A percentile compares a stretch with the other conserved stretches of the same genome.
Conservation (phyloP, 139 green algal species). For the Haematococcus lacustris region DNA sequence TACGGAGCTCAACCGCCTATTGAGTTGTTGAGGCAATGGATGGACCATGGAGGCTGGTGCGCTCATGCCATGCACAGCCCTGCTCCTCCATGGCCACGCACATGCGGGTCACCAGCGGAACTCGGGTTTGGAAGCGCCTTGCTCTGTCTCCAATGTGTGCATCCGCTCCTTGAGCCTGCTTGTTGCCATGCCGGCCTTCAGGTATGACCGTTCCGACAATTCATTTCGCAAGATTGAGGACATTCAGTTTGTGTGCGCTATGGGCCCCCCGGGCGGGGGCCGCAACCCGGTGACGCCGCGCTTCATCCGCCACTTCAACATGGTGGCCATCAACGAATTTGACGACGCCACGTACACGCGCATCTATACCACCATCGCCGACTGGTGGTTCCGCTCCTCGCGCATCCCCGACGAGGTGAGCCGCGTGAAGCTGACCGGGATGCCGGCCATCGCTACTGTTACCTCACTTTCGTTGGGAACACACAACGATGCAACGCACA, state of each 20-base stretch:
- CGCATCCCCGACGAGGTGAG: neutral
- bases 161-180: too few relatives aligned
- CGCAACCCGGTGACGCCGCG: slow-evolving; percentile 59
- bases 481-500: too few relatives aligned
- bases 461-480: too few relatives aligned
- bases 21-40: slow-evolving; percentile 72
- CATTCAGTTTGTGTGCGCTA: slow-evolving; percentile 65
- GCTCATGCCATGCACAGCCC: too few relatives aligned
- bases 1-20: slow-evolving; percentile 77
- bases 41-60: slow-evolving; percentile 76
- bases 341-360: slow-evolving; percentile 48
- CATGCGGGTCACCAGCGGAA: too few relatives aligned
- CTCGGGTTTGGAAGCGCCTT: too few relatives aligned
- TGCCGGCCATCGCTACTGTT: too few relatives aligned
- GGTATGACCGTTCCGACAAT: slow-evolving; percentile 53
- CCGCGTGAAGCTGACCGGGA: too few relatives aligned
- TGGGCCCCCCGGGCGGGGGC: slow-evolving; percentile 60
- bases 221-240: slow-evolving; percentile 55
- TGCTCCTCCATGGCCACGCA: too few relatives aligned
- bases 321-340: slow-evolving; percentile 56
- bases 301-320: slow-evolving; percentile 57
- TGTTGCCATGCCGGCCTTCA: slow-evolving; percentile 1
- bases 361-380: slow-evolving; percentile 63
- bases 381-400: slow-evolving; percentile 42
- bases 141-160: too few relatives aligned